Base-by-base conservation (phyloP, 2,329 filamentous ascomycete genomes). In the Escovopsis weberi region DNA sequence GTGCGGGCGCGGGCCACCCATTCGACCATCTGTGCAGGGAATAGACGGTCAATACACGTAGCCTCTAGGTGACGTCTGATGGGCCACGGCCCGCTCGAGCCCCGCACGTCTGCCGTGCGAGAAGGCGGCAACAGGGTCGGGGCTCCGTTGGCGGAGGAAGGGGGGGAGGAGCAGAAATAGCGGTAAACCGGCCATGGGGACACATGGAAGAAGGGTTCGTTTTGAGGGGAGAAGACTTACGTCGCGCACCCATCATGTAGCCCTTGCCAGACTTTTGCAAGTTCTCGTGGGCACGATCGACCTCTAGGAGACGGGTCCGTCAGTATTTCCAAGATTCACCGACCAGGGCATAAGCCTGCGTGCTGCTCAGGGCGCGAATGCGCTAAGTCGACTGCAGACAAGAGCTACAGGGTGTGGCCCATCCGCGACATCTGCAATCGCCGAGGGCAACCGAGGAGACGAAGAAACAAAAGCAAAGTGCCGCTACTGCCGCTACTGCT, bases 231-330 rank as follows among this genome's bases (percentile, higher is more conserved):
- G 51, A 76, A 74, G 74, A 94, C 67, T 94, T 85, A 73, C 88
- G 84, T 64, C 91, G 85, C 56, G 69, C 75, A 56, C 70, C 70
- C 57, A 68, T 66, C 57, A 73, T 78, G 65, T 89, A 91, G 67
- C 88, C 80, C 71, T 96, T 96, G 57, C 88, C 88, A 62, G 88
- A 94, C 74, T 96, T 96, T 57, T 89, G 75, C 47, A 98, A 75
- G 63, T 96, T 96, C 58, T 96, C 91, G 57, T 89, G 80, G 53
- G 89, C 89, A 60, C 89, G 82, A 52, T 96, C 91, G 55, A 98
- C 87, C 76, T 98, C 91, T 94, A 58, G 40, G 51, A 50, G 33
- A 19, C 23, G 9, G 1, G 39, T 23, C 28, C 12, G 34, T 46
- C 37, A 46, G 44, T 38, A 36, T 30, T 23, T 23, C 23, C 23